Evolutionary conservation across 2,329 filamentous ascomycete species (phyloP).

Genomic region (Ramularia endophylla): DNA sequence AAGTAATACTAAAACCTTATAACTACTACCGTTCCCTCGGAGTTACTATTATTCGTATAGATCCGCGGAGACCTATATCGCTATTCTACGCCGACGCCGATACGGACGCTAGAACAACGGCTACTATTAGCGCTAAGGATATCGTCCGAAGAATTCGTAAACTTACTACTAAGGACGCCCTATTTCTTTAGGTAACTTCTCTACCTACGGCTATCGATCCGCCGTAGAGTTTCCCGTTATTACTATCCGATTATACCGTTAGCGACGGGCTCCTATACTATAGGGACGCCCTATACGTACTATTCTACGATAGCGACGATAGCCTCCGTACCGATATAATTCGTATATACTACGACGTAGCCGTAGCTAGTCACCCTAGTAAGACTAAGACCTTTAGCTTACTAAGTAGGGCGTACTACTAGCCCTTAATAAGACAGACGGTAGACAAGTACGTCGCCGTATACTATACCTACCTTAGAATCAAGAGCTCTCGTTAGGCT

Average conservation of each 20-base stretch:
- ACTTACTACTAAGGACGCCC: neutral
- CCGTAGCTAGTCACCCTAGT: conserved; percentile 4
- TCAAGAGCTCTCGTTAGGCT: conserved; percentile 2
- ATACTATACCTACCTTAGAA: conserved; percentile 1
- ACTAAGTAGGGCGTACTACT: conserved; percentile 2
- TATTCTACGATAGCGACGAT: no score
- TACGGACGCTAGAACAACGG: no score
- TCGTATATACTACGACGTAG: neutral
- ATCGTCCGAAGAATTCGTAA: neutral
- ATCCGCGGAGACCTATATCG: no score
- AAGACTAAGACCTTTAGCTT: conserved; percentile 3
- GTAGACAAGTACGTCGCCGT: conserved; percentile 2
- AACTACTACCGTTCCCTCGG: neutral
- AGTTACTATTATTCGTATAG: no score
- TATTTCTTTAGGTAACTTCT: neutral
- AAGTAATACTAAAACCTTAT: neutral
- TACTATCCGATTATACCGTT: neutral
- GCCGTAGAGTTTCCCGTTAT: neutral
- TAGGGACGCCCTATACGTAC: no score
- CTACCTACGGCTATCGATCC: no score
- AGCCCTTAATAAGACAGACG: conserved; percentile 1
- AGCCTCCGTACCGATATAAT: neutral
- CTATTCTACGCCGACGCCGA: no score
- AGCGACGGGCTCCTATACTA: neutral
- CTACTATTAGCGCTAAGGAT: neutral